A percentile compares a stretch with the other conserved stretches of the same genome.
Conservation (phyloP, 331 rosid species). For the Quercus phellos region DNA sequence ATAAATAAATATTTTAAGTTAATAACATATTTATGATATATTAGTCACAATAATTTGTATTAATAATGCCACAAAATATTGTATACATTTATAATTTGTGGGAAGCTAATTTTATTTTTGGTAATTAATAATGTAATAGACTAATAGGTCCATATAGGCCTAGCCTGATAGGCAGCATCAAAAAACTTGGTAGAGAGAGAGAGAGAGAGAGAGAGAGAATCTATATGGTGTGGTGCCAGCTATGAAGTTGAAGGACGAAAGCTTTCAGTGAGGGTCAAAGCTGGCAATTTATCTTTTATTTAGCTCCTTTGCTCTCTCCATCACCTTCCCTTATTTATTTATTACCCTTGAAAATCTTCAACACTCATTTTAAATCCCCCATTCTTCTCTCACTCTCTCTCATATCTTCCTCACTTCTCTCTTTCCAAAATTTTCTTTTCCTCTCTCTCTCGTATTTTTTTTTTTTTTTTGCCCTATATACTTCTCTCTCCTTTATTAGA, state of each 20-base stretch:
- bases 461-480: slow-evolving; percentile 4
- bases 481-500: slow-evolving; percentile 18
- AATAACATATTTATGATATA: too few relatives aligned
- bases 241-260: slow-evolving; percentile 70
- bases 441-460: not conserved
- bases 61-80: too few relatives aligned
- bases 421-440: not conserved
- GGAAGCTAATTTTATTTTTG: too few relatives aligned
- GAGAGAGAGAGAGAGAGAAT: slow-evolving; percentile 43
- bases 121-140: too few relatives aligned
- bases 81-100: too few relatives aligned
- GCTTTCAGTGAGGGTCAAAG: slow-evolving; percentile 65
- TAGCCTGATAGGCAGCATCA: slow-evolving; percentile 24
- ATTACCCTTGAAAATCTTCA: slow-evolving; percentile 21
- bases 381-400: slow-evolving; percentile 5
- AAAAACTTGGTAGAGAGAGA: slow-evolving; percentile 11
- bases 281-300: slow-evolving; percentile 43
- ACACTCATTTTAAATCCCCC: slow-evolving; percentile 31
- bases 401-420: not conserved
- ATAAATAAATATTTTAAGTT: too few relatives aligned
- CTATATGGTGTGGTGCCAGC: slow-evolving; percentile 75
- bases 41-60: not conserved
- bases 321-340: slow-evolving; percentile 16
- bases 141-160: not conserved
- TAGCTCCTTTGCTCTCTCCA: slow-evolving; percentile 16